A percentile compares a stretch with the other conserved stretches of the same genome.
Conservation (phyloP, 2,329 filamentous ascomycete genomes). For the Hirsutella rhossiliensis region DNA sequence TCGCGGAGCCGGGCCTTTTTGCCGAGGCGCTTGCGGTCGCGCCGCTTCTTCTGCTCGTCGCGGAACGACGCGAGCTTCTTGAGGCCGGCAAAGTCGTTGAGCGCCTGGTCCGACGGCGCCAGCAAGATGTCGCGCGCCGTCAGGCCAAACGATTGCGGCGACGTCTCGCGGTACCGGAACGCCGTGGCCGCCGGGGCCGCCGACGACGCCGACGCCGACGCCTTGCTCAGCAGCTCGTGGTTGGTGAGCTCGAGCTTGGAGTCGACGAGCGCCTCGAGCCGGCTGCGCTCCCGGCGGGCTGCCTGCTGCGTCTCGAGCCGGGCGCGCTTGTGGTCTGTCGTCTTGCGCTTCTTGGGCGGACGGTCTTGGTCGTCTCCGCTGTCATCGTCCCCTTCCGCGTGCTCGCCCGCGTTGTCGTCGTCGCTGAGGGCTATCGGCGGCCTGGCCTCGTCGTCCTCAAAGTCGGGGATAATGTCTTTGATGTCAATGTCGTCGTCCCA, state of each 20-base stretch:
- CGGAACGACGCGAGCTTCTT: conserved; percentile 92
- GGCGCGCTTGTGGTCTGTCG: conserved; percentile 47
- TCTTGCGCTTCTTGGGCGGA: conserved; percentile 47
- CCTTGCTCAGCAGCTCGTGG: conserved; percentile 38
- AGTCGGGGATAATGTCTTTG: conserved; percentile 79
- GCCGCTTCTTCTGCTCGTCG: conserved; percentile 77
- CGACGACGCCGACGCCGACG: conserved; percentile 23
- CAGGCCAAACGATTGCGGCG: conserved; percentile 79
- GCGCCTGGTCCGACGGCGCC: conserved; percentile 70
- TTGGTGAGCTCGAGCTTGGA: conserved; percentile 64
- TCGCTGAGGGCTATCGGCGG: conserved; percentile 43
- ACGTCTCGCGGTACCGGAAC: conserved; percentile 93
- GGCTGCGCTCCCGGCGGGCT: conserved; percentile 67
- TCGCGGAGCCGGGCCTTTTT: conserved; percentile 87
- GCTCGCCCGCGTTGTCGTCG: conserved; percentile 12
- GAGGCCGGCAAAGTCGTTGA: conserved; percentile 84
- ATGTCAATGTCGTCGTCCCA: conserved; percentile 99
- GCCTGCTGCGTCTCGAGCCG: conserved; percentile 51
- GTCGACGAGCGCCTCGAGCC: conserved; percentile 79
- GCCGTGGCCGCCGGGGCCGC: conserved; percentile 10
- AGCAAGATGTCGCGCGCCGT: conserved; percentile 80
- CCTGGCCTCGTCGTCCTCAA: conserved; percentile 50
- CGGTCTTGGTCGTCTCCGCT: conserved; percentile 27
- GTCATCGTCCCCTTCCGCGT: conserved; percentile 20
- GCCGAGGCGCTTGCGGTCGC: conserved; percentile 75